Conservation (phyloP, 768 basidiomycete genomes). For the Rhodosporidiobolus odoratus region DNA sequence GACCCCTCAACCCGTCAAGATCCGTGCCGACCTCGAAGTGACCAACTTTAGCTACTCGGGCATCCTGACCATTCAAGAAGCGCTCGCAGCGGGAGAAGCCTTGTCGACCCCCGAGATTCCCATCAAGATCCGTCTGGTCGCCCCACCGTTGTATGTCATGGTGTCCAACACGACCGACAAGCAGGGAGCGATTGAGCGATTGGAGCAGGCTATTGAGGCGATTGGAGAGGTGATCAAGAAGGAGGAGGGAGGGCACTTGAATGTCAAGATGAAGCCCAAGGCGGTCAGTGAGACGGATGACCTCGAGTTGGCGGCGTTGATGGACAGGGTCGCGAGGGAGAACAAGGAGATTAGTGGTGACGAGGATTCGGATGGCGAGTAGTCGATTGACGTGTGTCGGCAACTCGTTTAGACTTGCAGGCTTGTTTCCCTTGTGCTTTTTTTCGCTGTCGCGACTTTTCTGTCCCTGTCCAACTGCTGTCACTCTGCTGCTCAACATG, state of each 20-base stretch:
- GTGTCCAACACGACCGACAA: conserved; percentile 97
- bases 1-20: conserved; percentile 97
- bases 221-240: conserved; percentile 79
- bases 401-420: not conserved
- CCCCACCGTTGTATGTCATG: conserved; percentile 91
- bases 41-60: conserved; percentile 94
- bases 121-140: conserved; percentile 94
- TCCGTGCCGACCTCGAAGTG: conserved; percentile 94
- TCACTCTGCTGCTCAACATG: too few species aligned
- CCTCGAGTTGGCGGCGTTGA: conserved; percentile 90
- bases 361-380: conserved; percentile 42
- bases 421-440: not conserved
- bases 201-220: conserved; percentile 86
- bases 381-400: conserved; percentile 13
- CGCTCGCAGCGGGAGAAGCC: conserved; percentile 78
- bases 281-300: conserved; percentile 97
- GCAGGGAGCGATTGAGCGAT: conserved; percentile 81
- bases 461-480: too few species aligned
- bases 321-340: conserved; percentile 88
- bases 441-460: too few species aligned
- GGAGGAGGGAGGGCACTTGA: conserved; percentile 75
- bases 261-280: conserved; percentile 99
- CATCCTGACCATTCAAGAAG: conserved; percentile 92
- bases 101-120: conserved; percentile 82
- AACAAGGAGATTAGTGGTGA: conserved; percentile 79